Percentiles rank a stretch among this genome's conserved stretches.
These are phyloP conservation scores for Phaeosphaeria sp. DNA, from an alignment of 2,329 filamentous ascomycete species.

Conservation along the genomic window DNA sequence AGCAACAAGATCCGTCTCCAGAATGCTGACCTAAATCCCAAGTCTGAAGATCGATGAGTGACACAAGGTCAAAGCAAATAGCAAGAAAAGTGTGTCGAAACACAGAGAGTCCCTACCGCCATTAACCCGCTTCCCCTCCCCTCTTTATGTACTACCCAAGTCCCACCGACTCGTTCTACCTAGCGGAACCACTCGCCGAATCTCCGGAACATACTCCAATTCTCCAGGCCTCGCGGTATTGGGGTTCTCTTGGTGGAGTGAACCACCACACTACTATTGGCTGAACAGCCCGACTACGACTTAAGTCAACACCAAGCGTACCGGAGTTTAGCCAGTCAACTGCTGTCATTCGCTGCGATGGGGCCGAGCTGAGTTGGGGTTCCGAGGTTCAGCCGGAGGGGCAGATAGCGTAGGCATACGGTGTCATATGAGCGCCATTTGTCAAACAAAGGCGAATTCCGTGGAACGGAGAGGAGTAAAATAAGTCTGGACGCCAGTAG, in stretches of 20 bases:
- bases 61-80: background rate
- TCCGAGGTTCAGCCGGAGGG: slow-evolving; percentile 12
- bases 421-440: slow-evolving; percentile 3
- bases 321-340: slow-evolving; percentile 27
- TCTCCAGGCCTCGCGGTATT: slow-evolving; percentile 4
- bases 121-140: background rate
- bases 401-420: slow-evolving; percentile 6
- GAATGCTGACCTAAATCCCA: background rate
- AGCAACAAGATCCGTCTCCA: background rate
- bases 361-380: background rate
- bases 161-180: slow-evolving; percentile 3
- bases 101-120: background rate
- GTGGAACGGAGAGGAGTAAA: background rate
- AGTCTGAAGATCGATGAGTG: background rate
- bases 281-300: slow-evolving; percentile 4
- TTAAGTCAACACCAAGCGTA: slow-evolving; percentile 4
- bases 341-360: slow-evolving; percentile 11
- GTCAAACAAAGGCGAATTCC: background rate
- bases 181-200: slow-evolving; percentile 21
- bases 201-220: slow-evolving; percentile 13
- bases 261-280: slow-evolving; percentile 14
- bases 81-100: slow-evolving; percentile 9
- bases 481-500: background rate
- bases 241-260: slow-evolving; percentile 20
- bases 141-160: slow-evolving; percentile 10